Percentiles rank a stretch among this genome's conserved stretches.
These are phyloP conservation scores for Crepidotus variabilis DNA, from an alignment of 768 basidiomycete species.

Conservation along the genomic window DNA sequence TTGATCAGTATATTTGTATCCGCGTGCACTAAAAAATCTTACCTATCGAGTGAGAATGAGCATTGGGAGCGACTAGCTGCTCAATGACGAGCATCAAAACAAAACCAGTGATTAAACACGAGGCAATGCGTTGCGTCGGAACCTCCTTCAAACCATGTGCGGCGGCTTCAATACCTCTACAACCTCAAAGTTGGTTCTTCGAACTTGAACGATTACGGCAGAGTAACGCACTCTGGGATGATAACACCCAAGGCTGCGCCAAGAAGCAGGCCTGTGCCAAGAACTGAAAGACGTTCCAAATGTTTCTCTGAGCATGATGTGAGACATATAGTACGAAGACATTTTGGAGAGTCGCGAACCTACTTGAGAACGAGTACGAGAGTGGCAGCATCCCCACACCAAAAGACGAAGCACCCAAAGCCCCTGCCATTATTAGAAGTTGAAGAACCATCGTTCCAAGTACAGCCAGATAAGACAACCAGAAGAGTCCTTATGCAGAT, in stretches of 20 bases:
- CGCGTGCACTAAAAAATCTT: constrained; percentile 7
- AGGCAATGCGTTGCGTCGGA: constrained; percentile 52
- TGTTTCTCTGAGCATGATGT: constrained; percentile 26
- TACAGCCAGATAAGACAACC: not conserved
- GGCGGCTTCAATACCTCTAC: constrained; percentile 71
- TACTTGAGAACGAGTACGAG: constrained; percentile 68
- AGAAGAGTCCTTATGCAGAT: not conserved
- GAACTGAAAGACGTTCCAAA: constrained; percentile 41
- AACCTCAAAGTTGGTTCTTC: not conserved
- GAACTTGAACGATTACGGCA: not conserved
- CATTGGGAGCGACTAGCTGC: constrained; percentile 52
- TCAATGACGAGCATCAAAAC: constrained; percentile 66
- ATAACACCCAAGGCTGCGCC: constrained; percentile 91
- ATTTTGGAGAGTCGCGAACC: constrained; percentile 19
- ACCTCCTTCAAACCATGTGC: constrained; percentile 33
- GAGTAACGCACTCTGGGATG: constrained; percentile 78
- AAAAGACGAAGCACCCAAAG: constrained; percentile 64
- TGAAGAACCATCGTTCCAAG: constrained; percentile 22
- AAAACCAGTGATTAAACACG: constrained; percentile 63
- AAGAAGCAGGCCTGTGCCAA: constrained; percentile 82
- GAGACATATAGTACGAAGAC: constrained; percentile 8
- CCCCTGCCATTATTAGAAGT: constrained; percentile 53
- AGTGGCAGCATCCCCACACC: constrained; percentile 73
- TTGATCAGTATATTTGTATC: constrained; percentile 7
- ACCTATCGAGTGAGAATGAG: constrained; percentile 30